phyloP scores from a whole-genome alignment of 1,284 basidiomycete species.

The Moesziomyces antarcticus region DNA sequence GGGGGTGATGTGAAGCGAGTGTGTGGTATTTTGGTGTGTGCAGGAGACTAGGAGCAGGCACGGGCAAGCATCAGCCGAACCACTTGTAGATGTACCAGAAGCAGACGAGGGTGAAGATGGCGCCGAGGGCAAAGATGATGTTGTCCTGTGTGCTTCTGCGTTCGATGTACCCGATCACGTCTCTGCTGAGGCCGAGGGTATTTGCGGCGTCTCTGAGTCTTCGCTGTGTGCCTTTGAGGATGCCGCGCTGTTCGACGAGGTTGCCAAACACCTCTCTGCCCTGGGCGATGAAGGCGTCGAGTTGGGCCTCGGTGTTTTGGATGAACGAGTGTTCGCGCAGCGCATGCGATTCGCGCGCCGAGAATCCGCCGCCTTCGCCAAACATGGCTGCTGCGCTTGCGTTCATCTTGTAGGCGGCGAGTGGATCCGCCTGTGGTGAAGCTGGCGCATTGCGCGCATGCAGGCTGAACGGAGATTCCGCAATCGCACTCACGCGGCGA shows the following conservation, averaged over 20 bases:
- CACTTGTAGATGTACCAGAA: conserved; percentile 66
- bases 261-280: conserved; percentile 65
- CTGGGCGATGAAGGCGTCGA: conserved; percentile 66
- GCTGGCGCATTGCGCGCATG: conserved; percentile 48
- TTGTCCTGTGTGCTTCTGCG: conserved; percentile 65
- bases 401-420: conserved; percentile 64
- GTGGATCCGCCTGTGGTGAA: conserved; percentile 39
- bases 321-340: conserved; percentile 66
- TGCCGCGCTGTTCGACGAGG: conserved; percentile 64
- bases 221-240: conserved; percentile 63
- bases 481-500: conserved; percentile 22
- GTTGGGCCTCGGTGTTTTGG: conserved; percentile 62
- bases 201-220: conserved; percentile 63
- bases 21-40: neutral
- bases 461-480: conserved; percentile 56
- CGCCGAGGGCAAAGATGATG: conserved; percentile 63
- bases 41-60: neutral
- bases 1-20: neutral
- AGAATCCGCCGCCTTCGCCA: conserved; percentile 22
- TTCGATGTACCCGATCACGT: conserved; percentile 67
- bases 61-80: conserved; percentile 41
- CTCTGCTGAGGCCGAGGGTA: conserved; percentile 63
- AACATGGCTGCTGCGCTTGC: conserved; percentile 62
- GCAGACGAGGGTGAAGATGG: conserved; percentile 62
- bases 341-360: conserved; percentile 60